Conservation (phyloP, 768 basidiomycete species). For the Amanita brunnescens region DNA sequence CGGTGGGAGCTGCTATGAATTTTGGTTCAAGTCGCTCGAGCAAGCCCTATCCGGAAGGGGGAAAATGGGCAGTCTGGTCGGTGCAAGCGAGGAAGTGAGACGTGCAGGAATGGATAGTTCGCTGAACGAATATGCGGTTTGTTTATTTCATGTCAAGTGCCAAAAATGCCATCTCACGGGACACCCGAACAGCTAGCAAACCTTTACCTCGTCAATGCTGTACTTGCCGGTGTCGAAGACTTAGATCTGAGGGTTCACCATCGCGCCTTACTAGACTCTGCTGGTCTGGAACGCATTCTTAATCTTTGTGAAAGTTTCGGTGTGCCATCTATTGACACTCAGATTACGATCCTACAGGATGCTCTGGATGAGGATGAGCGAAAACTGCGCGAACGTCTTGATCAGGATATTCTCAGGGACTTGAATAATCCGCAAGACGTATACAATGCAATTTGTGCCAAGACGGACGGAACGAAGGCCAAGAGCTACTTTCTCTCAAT, state of each 20-base stretch:
- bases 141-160: slow-evolving; percentile 17
- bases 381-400: slow-evolving; percentile 61
- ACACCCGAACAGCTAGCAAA: slow-evolving; percentile 48
- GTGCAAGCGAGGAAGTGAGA: slow-evolving; percentile 86
- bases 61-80: slow-evolving; percentile 92
- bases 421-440: slow-evolving; percentile 80
- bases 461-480: slow-evolving; percentile 71
- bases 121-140: slow-evolving; percentile 81
- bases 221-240: slow-evolving; percentile 62
- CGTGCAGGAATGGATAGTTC: slow-evolving; percentile 56
- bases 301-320: slow-evolving; percentile 59
- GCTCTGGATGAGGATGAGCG: slow-evolving; percentile 70
- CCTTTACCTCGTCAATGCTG: slow-evolving; percentile 60
- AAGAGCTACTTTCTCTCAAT: slow-evolving; percentile 85
- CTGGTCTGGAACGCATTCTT: slow-evolving; percentile 70
- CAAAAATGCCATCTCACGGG: slow-evolving; percentile 4
- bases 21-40: slow-evolving; percentile 85
- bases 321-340: slow-evolving; percentile 54
- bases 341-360: slow-evolving; percentile 51
- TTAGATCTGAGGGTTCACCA: slow-evolving; percentile 80
- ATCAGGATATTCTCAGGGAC: slow-evolving; percentile 68
- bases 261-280: slow-evolving; percentile 83
- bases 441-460: slow-evolving; percentile 72
- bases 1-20: slow-evolving; percentile 60
- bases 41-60: slow-evolving; percentile 73